phyloP scores from a whole-genome alignment of 2,329 filamentous ascomycete genomes.

The Ascocoryne sarcoides region DNA sequence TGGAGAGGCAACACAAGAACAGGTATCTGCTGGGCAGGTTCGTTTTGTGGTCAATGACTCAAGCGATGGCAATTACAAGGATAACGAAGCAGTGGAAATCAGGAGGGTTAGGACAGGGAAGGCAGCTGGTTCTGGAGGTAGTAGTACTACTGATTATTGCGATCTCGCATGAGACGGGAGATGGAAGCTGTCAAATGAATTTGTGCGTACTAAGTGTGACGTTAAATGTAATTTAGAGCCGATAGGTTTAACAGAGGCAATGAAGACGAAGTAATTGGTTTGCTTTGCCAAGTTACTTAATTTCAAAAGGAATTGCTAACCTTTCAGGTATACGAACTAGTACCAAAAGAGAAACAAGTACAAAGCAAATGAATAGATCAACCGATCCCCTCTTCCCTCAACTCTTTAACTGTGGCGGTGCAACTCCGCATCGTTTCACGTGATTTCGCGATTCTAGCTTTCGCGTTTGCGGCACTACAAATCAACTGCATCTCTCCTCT shows the following conservation, averaged over 20 bases:
- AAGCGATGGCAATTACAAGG: background rate
- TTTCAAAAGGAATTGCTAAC: too few relatives aligned
- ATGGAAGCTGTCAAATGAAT: background rate
- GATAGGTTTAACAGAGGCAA: background rate
- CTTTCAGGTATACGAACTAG: background rate
- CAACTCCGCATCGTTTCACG: background rate
- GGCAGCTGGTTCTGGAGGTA: too few relatives aligned
- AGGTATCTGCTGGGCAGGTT: constrained; percentile 6
- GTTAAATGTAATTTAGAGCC: background rate
- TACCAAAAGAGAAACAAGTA: background rate
- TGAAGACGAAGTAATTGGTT: background rate
- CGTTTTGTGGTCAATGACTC: constrained; percentile 13
- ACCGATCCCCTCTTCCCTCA: too few relatives aligned
- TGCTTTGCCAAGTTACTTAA: background rate
- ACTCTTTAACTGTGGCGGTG: too few relatives aligned
- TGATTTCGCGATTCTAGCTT: background rate
- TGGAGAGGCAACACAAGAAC: constrained; percentile 5
- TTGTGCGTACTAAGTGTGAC: background rate
- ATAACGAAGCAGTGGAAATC: background rate
- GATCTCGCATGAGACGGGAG: background rate
- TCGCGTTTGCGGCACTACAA: too few relatives aligned
- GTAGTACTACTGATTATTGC: too few relatives aligned
- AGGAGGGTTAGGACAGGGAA: too few relatives aligned
- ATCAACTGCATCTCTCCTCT: too few relatives aligned
- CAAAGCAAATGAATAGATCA: too few relatives aligned